phyloP scores from a whole-genome alignment of 2,329 filamentous ascomycete species.

The Colletotrichum musicola region DNA sequence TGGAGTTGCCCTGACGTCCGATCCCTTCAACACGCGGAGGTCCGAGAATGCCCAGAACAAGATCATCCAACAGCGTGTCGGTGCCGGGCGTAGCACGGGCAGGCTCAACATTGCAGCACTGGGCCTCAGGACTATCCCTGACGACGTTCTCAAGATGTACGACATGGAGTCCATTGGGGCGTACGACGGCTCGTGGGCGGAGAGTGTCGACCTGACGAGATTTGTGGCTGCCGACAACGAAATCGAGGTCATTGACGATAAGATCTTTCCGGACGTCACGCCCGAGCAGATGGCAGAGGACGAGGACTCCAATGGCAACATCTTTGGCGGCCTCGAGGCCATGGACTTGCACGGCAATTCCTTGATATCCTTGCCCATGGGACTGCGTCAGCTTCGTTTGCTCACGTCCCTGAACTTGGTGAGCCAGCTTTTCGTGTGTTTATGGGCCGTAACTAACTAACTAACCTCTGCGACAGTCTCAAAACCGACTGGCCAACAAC shows the following conservation, averaged over 20 bases:
- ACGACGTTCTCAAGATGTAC: conserved; percentile 92
- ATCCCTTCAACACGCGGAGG: conserved; percentile 78
- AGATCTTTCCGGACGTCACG: conserved; percentile 81
- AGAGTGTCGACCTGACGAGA: conserved; percentile 87
- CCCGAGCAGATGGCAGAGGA: conserved; percentile 70
- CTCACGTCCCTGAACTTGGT: conserved; percentile 88
- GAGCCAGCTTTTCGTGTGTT: conserved; percentile 46
- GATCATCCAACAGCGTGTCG: conserved; percentile 79
- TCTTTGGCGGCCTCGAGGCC: conserved; percentile 85
- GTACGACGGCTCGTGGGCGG: conserved; percentile 82
- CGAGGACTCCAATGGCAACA: conserved; percentile 76
- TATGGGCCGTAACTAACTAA: conserved; percentile 36
- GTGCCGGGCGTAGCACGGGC: conserved; percentile 80
- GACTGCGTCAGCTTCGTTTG: conserved; percentile 78
- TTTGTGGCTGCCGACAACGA: conserved; percentile 94
- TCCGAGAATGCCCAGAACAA: conserved; percentile 72
- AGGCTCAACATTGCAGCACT: conserved; percentile 90
- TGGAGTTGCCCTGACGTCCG: conserved; percentile 45
- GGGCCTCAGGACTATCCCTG: conserved; percentile 81
- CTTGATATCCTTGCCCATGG: conserved; percentile 78
- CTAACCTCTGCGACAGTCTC: conserved; percentile 66
- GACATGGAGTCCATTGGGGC: conserved; percentile 77
- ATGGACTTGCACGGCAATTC: conserved; percentile 90
- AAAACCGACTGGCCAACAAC: conserved; percentile 82
- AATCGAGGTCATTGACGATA: conserved; percentile 78